Base-by-base conservation (phyloP, 768 basidiomycete species). In the Coprinopsis cinerea region DNA sequence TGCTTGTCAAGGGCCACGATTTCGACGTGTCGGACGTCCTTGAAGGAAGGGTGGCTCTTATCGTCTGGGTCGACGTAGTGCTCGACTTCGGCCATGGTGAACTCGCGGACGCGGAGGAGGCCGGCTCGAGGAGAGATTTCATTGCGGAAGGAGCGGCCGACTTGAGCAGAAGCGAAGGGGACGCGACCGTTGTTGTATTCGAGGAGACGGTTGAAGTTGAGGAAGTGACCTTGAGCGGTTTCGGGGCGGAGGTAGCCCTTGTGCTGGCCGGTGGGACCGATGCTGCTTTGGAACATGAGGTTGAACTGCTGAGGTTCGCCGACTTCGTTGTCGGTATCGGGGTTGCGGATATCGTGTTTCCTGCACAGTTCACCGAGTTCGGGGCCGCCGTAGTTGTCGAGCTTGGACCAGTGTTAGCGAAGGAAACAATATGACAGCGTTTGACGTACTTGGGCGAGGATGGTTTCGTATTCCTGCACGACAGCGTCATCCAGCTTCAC, bases 21-120 rank as follows among this genome's bases (percentile, higher is more conserved):
- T 44, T 75, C 77, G 53, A 92, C 73, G 58, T 92, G 79, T 50
- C 82, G 81, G 52, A 88, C 81, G 55, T 94, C 89, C 42, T 64
- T 61, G 74, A 98, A 99, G n/a, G 83, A 79, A 22, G 76, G 71
- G 67, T 98, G 96, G 4, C 66, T 70, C 72, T 98, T 99, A 72
- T 96, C 84, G 36, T 78, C 76, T 13, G 96, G 96, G 73, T 98
- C 96, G 57, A 99, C 96, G 56, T 75, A 99, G 72, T 99, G 96
- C 70, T 99, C 96, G 63, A 99, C 96, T 73, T 99, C 96, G 40
- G 93, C 96, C 95, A 98, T 96, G 10, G 92, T 96, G 72, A 98
- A 99, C 67, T 99, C 96, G 57, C 95, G 89, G 26, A 98, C 95
- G 53, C 96, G 93, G 41, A 99, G 78, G 34, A 99, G 77, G 47